Evolutionary conservation across 2,329 filamentous ascomycete species (phyloP), one percentile per base, ranked within the genome.

Genomic region (Trichoderma sp.): DNA sequence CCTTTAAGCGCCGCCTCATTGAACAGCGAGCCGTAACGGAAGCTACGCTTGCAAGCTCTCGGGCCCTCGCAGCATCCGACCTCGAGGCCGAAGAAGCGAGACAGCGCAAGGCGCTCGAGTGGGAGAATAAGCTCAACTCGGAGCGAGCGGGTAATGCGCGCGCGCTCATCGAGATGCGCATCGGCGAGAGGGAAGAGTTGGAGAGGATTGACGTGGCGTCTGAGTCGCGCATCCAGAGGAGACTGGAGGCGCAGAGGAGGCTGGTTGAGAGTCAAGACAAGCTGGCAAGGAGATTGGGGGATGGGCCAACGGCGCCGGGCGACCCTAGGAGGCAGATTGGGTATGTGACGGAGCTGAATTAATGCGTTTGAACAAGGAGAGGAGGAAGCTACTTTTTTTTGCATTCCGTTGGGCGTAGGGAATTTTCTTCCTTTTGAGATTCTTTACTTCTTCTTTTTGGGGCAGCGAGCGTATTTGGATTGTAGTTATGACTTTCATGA

Each of bases 291-390:
- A 80, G 81, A 73, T 75, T 88, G 69, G 84, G 86, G 10, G 81
- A 84, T 19, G 77, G 75, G 0, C 73, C 76, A 1, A 68, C 55
- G 19, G 72, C 72, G 10, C 49, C 70, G 21, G 72, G 70, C 0
- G 75, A 79, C 47, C 64, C 75, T 53, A 77, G 84, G 73, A 81
- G 83, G 71, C 84, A 87, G 79, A 85, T 88, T 78, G 86, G 86
- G n/a, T 88, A 82, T 72, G 81, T 88, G 37, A 83, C 83, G 59
- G 86, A 88, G 78, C 69, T 87, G 74, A 82, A 82, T 70, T 85
- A 74, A 43, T 16, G 10, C 19, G 10, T 19, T 43, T 3, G 37
- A 74, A 43, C 33, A 6, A 16, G 37, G 11, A 3, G 13, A 14
- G 55, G 16, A 2, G 40, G 7, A 43, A n/a, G 4, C 5, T 3